A percentile compares a stretch with the other conserved stretches of the same genome.
Evolutionary conservation across 2,329 filamentous ascomycete genomes (phyloP).

Genomic region (Hymenoscyphus occultus): DNA sequence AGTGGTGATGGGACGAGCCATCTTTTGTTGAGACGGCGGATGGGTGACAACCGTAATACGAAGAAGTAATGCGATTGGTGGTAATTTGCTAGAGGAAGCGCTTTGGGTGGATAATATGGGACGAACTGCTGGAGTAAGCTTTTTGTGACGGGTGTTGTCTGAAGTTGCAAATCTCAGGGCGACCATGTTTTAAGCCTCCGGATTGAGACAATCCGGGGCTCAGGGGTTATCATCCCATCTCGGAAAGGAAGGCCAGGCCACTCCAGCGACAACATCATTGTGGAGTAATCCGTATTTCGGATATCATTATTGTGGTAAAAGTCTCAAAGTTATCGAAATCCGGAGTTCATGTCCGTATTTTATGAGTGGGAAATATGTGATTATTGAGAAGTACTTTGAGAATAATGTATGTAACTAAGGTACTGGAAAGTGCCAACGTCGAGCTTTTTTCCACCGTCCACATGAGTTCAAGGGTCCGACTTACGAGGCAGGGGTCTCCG

Average conservation of each 20-base stretch:
- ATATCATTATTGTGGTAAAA: too few species aligned
- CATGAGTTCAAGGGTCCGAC: background rate
- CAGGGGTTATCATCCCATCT: background rate
- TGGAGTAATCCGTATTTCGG: too few species aligned
- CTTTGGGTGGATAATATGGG: background rate
- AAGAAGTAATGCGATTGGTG: background rate
- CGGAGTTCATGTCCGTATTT: too few species aligned
- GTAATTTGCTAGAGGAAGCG: background rate
- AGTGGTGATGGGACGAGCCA: background rate
- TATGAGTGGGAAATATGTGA: too few species aligned
- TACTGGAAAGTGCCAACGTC: background rate
- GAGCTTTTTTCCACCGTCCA: background rate
- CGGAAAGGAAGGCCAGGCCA: background rate
- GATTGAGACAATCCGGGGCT: background rate
- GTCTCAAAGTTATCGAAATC: too few species aligned
- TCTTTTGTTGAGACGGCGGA: background rate
- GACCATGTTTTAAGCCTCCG: background rate
- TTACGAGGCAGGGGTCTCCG: background rate
- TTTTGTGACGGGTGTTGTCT: background rate
- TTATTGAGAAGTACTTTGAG: too few species aligned
- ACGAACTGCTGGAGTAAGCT: background rate
- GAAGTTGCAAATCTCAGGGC: conserved; percentile 1
- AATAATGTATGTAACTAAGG: too few species aligned
- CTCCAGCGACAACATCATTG: background rate
- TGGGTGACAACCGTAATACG: background rate